Evolutionary conservation across 371 early-diverging fungal genomes (phyloP).

Genomic region (Actinomortierella ambigua): DNA sequence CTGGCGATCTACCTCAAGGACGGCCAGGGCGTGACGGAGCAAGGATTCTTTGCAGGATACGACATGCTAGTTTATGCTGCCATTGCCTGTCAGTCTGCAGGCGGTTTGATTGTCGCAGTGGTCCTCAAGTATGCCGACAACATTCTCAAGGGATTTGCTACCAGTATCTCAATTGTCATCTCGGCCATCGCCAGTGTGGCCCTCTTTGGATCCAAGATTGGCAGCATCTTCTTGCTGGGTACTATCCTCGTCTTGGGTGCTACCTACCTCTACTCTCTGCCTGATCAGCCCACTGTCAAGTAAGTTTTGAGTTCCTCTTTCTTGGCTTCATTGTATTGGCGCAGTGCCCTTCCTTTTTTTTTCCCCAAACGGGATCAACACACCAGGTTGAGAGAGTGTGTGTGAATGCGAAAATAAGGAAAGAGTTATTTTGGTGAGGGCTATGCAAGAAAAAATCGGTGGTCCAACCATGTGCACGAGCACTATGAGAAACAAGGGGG

Average conservation of each 20-base stretch:
- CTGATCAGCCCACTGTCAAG: conserved; percentile 45
- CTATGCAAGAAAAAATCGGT: too few relatives aligned
- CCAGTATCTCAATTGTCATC: conserved; percentile 92
- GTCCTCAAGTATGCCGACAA: conserved; percentile 97
- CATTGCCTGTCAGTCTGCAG: conserved; percentile 87
- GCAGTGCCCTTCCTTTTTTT: not conserved
- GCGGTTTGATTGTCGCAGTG: conserved; percentile 92
- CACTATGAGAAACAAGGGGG: too few relatives aligned
- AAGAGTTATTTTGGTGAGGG: too few relatives aligned
- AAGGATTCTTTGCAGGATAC: conserved; percentile 93
- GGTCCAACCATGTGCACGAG: too few relatives aligned
- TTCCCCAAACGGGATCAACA: too few relatives aligned
- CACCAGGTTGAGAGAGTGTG: too few relatives aligned
- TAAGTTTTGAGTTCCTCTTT: conserved; percentile 10
- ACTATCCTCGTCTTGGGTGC: conserved; percentile 77
- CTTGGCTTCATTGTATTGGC: not conserved
- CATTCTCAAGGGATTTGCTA: conserved; percentile 96
- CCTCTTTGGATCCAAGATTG: conserved; percentile 77
- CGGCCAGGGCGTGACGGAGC: conserved; percentile 67
- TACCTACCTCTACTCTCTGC: conserved; percentile 77
- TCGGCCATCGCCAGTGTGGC: conserved; percentile 75
- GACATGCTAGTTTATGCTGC: conserved; percentile 75
- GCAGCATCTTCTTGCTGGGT: conserved; percentile 77
- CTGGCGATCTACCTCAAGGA: conserved; percentile 75
- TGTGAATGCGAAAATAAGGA: too few relatives aligned